Evolutionary conservation across 371 early-diverging fungal genomes (phyloP), one percentile per base, ranked within the genome.

Genomic region (Rhizomucor miehei): DNA sequence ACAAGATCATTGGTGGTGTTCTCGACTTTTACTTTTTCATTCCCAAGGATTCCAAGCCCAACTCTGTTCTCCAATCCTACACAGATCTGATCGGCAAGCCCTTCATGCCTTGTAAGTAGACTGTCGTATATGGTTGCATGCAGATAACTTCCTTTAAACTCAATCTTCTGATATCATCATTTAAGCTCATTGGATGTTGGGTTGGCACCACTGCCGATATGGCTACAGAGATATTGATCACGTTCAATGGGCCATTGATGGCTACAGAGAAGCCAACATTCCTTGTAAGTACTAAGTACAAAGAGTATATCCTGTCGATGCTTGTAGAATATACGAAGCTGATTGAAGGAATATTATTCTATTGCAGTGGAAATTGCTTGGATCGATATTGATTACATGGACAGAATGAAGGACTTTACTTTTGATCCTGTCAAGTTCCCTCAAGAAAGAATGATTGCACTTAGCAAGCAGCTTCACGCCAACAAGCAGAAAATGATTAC

Each of bases 361-460:
- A n/a, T n/a, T n/a, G n/a, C 50, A 57, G 51, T 61, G 43, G 62
- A 62, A 44, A 76, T 77, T n/a, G 69, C 83, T 19, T 89, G 90
- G 90, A 71, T 81, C 25, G 90, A 89, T 63, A 86, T 89, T 49
- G 90, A 79, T 43, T 80, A 87, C 59, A 88, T 86, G 66, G 83
- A 86, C 46, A 56, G 57, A 10, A 72, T 60, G 59, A 72, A 66
- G 45, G 77, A 77, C 43, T 83, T 83, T 49, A 73, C 84, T 0
- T 70, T 65, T 43, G 73, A 79, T 48, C 72, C 77, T 0, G 20
- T 55, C 1, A 73, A 74, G 6, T 83, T 66, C 56, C 80, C 84
- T 0, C 44, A 62, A 19, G 48, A 64, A 0, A 56, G 63, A 47
- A 49, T 81, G 17, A 16, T 51, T 1, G 48, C 39, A 0, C 66